Evolutionary conservation across 1,139 yeast genomes (phyloP).

Genomic region (Yamadazyma atmosphaerica): DNA sequence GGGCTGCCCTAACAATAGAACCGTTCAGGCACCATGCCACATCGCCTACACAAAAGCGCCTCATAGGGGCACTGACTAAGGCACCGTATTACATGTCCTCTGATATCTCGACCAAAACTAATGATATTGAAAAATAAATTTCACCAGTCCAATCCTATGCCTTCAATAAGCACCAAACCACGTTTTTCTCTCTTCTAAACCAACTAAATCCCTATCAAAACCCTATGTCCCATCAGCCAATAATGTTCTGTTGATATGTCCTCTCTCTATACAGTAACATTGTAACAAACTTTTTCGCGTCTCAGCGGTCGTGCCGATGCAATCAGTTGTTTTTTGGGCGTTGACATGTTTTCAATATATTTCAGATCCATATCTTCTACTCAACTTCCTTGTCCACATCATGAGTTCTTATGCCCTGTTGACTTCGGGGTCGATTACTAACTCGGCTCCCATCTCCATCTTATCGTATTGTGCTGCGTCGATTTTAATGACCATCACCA

Average conservation of each 20-base stretch:
- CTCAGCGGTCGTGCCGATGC: background rate
- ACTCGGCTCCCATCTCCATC: conserved; percentile 86
- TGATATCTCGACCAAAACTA: no score
- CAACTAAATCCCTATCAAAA: no score
- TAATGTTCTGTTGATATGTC: no score
- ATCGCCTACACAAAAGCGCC: no score
- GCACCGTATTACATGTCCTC: no score
- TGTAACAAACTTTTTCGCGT: background rate
- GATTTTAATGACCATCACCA: conserved; percentile 96
- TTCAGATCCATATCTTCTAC: background rate
- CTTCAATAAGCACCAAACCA: no score
- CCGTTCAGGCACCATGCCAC: background rate
- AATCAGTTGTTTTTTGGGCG: background rate
- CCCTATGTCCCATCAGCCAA: no score
- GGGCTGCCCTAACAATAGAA: background rate
- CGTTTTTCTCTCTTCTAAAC: no score
- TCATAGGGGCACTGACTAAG: no score
- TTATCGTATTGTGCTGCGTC: conserved; percentile 88
- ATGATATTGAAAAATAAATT: no score
- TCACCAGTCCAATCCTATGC: no score
- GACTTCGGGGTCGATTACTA: conserved; percentile 46
- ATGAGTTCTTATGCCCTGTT: conserved; percentile 1
- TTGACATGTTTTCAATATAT: background rate
- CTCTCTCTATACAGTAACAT: background rate
- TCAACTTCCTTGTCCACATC: background rate